These are phyloP conservation scores for Triglochin maritima DNA, from an alignment of 106 monocot species.

Conservation along the genomic window DNA sequence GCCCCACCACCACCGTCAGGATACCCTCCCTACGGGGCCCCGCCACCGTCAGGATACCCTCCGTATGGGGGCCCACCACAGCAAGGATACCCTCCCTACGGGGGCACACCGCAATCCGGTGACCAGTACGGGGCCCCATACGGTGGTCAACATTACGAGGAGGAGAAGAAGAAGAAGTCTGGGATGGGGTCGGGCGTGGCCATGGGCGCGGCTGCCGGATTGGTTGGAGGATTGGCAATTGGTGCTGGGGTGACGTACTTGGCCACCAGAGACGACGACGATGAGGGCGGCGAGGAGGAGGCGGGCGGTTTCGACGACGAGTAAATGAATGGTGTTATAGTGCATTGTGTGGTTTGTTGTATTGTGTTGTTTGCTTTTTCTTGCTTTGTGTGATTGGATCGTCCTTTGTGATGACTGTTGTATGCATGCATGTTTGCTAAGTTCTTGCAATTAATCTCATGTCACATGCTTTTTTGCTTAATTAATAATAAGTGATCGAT, in stretches of 20 bases:
- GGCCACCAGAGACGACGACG: conserved; percentile 60
- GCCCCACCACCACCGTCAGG: not conserved
- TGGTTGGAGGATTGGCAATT: conserved; percentile 74
- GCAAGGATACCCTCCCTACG: conserved; percentile 11
- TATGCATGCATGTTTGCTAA: too few species aligned
- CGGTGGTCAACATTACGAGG: not conserved
- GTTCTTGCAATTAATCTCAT: too few species aligned
- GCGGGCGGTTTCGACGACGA: too few species aligned
- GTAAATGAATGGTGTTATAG: too few species aligned
- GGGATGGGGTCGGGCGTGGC: conserved; percentile 85
- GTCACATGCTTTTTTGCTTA: too few species aligned
- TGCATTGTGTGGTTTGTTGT: too few species aligned
- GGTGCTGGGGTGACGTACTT: conserved; percentile 54
- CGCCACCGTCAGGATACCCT: conserved; percentile 20
- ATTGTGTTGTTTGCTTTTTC: too few species aligned
- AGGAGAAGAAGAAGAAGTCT: conserved; percentile 56
- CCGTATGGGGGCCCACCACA: conserved; percentile 3
- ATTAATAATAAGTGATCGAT: too few species aligned
- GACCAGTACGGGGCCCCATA: too few species aligned
- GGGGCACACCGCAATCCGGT: not conserved
- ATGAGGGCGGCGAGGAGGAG: conserved; percentile 57
- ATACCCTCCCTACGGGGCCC: conserved; percentile 5
- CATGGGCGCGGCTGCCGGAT: conserved; percentile 71
- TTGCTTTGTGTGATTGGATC: too few species aligned
- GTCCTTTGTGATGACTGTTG: too few species aligned